Evolutionary conservation across 257 asterid species (phyloP).

Genomic region (Solanum chiquidenum): DNA sequence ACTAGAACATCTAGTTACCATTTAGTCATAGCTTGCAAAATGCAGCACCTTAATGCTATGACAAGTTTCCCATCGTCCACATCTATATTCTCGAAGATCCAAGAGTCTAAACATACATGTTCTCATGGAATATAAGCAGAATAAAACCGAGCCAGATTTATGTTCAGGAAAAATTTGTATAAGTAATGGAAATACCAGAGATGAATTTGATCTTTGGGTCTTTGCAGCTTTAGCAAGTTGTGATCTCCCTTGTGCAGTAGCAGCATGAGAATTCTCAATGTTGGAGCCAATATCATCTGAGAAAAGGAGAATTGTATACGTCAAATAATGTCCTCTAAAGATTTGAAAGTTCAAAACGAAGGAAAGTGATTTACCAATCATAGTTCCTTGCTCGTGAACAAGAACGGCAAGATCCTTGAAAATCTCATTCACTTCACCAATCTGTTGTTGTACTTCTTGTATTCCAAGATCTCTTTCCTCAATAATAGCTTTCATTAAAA

Average conservation of each 20-base stretch:
- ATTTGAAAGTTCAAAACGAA: background rate
- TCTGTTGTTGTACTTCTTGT: slow-evolving; percentile 88
- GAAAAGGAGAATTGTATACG: background rate
- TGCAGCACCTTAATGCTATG: background rate
- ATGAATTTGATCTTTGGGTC: slow-evolving; percentile 82
- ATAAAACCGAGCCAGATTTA: background rate
- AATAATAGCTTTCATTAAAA: slow-evolving; percentile 79
- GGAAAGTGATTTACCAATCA: slow-evolving; percentile 49
- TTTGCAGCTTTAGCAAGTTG: slow-evolving; percentile 87
- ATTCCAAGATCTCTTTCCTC: slow-evolving; percentile 96
- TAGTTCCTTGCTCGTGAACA: slow-evolving; percentile 88
- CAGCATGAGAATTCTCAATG: slow-evolving; percentile 69
- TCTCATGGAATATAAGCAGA: background rate
- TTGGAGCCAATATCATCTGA: slow-evolving; percentile 83
- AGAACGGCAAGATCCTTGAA: slow-evolving; percentile 88
- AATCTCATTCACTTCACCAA: slow-evolving; percentile 91
- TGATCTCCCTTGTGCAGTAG: slow-evolving; percentile 75
- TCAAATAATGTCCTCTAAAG: background rate
- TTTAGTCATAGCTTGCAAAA: background rate
- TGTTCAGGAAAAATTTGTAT: background rate
- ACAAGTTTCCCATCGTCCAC: background rate
- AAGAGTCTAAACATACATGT: background rate
- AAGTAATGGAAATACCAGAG: slow-evolving; percentile 41
- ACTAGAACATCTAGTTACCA: background rate
- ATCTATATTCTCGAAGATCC: background rate